A percentile compares a stretch with the other conserved stretches of the same genome.
These are phyloP conservation scores for Paratinospora sagittata DNA, from an alignment of 164 flowering plant genomes.

Conservation along the genomic window DNA sequence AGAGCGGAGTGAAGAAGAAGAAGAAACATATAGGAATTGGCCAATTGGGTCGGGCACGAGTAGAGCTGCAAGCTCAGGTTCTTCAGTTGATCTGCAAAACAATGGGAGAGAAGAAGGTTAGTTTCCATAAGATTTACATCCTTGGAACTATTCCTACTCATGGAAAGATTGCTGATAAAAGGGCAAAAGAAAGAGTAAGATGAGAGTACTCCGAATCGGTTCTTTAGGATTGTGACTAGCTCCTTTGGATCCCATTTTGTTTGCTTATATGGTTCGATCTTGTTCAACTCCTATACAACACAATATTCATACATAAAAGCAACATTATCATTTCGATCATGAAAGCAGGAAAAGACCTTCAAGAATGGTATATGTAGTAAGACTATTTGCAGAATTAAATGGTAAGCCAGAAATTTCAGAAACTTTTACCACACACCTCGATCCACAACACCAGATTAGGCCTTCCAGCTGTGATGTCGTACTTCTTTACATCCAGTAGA, in stretches of 20 bases:
- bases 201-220: constrained; percentile 32
- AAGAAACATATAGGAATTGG: neutral
- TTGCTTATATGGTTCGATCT: constrained; percentile 49
- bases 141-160: too few species aligned
- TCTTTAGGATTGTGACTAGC: constrained; percentile 41
- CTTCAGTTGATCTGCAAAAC: constrained; percentile 10
- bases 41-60: neutral
- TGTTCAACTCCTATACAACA: constrained; percentile 68
- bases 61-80: neutral
- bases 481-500: constrained; percentile 51
- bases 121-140: neutral
- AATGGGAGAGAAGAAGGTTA: neutral
- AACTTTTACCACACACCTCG: constrained; percentile 44
- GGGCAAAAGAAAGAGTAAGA: too few species aligned
- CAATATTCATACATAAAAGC: neutral
- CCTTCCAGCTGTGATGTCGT: too few species aligned
- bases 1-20: too few species aligned
- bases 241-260: constrained; percentile 51
- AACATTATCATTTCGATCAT: neutral
- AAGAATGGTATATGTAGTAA: neutral
- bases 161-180: too few species aligned
- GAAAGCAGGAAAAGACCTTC: neutral
- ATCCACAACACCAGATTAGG: constrained; percentile 66
- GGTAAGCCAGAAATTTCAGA: neutral
- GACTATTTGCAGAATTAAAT: neutral